phyloP scores from a whole-genome alignment of 2,329 filamentous ascomycete species.

The Epicoccum sorghinum region DNA sequence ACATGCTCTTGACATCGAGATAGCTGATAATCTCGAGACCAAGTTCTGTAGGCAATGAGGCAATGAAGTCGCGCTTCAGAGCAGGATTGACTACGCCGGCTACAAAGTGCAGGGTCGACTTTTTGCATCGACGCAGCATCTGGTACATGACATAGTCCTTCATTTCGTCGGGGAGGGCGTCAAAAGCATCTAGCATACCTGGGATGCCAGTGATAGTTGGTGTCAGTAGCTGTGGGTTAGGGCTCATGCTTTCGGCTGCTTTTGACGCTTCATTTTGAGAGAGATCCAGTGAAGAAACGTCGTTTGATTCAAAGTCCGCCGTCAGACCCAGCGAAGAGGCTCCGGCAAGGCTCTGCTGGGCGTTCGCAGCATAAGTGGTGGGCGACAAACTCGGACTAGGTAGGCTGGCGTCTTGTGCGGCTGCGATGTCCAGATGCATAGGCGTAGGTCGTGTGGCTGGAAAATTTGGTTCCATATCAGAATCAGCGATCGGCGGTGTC shows the following conservation, averaged over 20 bases:
- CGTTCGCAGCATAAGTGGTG: conserved; percentile 76
- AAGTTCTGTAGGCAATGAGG: conserved; percentile 82
- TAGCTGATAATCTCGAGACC: conserved; percentile 87
- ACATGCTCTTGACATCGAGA: conserved; percentile 84
- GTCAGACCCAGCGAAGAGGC: conserved; percentile 30
- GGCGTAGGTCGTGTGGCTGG: conserved; percentile 48
- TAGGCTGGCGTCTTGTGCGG: conserved; percentile 85
- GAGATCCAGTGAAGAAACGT: conserved; percentile 46
- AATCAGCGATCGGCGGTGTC: conserved; percentile 77
- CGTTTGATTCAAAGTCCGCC: conserved; percentile 42
- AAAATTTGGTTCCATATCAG: conserved; percentile 67
- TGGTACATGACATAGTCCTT: conserved; percentile 98
- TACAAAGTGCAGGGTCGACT: conserved; percentile 86
- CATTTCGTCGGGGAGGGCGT: conserved; percentile 87
- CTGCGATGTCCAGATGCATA: conserved; percentile 68
- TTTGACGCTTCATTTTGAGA: conserved; percentile 31
- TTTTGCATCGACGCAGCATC: conserved; percentile 83
- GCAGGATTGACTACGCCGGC: conserved; percentile 92
- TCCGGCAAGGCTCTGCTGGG: conserved; percentile 46
- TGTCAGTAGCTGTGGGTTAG: conserved; percentile 45
- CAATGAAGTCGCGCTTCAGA: conserved; percentile 90
- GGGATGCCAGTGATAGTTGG: conserved; percentile 75
- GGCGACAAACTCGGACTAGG: conserved; percentile 95
- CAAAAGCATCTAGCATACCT: conserved; percentile 85
- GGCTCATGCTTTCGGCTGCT: conserved; percentile 18